Percentiles rank a stretch among this genome's conserved stretches.
Evolutionary conservation across 768 basidiomycete species (phyloP).

Genomic region (Collybia nuda): DNA sequence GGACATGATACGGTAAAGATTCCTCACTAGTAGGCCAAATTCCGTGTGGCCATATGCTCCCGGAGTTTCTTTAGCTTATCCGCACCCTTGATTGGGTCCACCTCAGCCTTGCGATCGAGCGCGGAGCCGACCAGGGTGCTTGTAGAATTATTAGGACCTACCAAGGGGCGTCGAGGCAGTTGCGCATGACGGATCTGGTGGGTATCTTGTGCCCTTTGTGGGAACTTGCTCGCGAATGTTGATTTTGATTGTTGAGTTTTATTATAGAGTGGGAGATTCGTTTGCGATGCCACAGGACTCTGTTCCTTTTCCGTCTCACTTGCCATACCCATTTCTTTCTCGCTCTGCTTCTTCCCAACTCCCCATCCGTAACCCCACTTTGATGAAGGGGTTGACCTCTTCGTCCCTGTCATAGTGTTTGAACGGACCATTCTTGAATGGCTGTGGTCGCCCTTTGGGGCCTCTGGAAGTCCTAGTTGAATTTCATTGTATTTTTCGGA

Average conservation of each 20-base stretch:
- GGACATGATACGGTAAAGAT: not conserved
- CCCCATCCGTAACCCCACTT: conserved; percentile 76
- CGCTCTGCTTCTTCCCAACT: too few relatives aligned
- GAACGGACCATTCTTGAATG: too few relatives aligned
- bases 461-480: too few relatives aligned
- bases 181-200: conserved; percentile 10
- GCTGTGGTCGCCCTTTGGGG: too few relatives aligned
- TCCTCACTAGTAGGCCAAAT: conserved; percentile 75
- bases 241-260: too few relatives aligned
- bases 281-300: too few relatives aligned
- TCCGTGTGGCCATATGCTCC: conserved; percentile 64
- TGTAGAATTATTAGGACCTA: conserved; percentile 60
- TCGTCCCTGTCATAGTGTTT: too few relatives aligned
- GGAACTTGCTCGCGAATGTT: conserved; percentile 34
- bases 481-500: too few relatives aligned
- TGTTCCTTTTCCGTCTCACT: too few relatives aligned
- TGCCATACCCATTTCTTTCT: too few relatives aligned
- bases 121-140: conserved; percentile 78
- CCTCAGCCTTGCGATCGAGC: conserved; percentile 67
- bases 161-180: conserved; percentile 18
- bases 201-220: conserved; percentile 16
- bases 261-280: too few relatives aligned
- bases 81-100: conserved; percentile 49
- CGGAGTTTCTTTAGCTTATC: conserved; percentile 62
- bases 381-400: conserved; percentile 43